Conservation (phyloP, 2,329 filamentous ascomycete species). For the Onygenales sp. region DNA sequence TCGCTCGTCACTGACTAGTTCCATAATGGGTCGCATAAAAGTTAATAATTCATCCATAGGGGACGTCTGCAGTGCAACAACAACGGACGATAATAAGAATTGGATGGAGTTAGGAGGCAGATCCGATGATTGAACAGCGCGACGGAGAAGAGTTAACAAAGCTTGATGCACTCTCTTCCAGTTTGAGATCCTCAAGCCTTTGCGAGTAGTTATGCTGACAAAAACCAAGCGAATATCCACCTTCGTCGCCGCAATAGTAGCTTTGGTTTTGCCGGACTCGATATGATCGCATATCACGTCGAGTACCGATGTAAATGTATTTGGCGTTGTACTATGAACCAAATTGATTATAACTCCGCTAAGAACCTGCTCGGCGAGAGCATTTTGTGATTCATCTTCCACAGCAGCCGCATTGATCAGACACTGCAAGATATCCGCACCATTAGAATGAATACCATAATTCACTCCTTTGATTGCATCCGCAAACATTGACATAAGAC, state of each 20-base stretch:
- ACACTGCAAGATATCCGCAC: constrained; percentile 42
- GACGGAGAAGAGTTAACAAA: constrained; percentile 45
- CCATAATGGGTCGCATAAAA: constrained; percentile 55
- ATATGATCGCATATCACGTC: constrained; percentile 50
- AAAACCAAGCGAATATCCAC: constrained; percentile 37
- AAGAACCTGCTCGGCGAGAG: constrained; percentile 50
- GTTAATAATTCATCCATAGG: constrained; percentile 72
- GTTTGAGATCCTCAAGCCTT: constrained; percentile 61
- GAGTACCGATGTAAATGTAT: constrained; percentile 62
- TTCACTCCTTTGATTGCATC: constrained; percentile 64
- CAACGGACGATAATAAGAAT: constrained; percentile 37
- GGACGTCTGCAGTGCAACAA: constrained; percentile 64
- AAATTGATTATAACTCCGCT: constrained; percentile 70
- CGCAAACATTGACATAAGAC: constrained; percentile 83
- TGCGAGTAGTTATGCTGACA: constrained; percentile 67
- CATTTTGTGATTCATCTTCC: constrained; percentile 19
- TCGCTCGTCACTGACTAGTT: constrained; percentile 53
- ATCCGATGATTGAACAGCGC: constrained; percentile 16
- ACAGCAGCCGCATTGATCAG: constrained; percentile 31
- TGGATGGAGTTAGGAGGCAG: constrained; percentile 20
- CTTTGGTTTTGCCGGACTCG: constrained; percentile 22
- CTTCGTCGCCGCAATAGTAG: constrained; percentile 25
- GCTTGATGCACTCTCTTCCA: constrained; percentile 59
- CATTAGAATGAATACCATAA: constrained; percentile 49
- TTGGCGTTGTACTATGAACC: constrained; percentile 68